Evolutionary conservation across 2,329 filamentous ascomycete species (phyloP).

Genomic region (Aspergillus texensis): DNA sequence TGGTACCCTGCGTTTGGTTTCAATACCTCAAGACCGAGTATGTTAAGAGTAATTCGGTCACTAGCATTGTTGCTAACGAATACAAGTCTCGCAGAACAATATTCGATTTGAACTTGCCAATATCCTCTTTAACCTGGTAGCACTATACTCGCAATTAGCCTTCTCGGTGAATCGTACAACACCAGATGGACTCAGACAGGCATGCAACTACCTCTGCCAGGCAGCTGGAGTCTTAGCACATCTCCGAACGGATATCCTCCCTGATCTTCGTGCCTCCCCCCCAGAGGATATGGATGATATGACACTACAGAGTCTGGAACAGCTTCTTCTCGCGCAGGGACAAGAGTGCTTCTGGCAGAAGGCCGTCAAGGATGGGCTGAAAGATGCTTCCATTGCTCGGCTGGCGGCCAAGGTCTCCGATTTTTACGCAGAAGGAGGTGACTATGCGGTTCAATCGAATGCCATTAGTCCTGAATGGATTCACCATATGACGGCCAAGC

Average conservation of each 20-base stretch:
- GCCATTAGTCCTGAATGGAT: constrained; percentile 94
- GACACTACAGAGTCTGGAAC: constrained; percentile 79
- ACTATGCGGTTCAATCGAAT: constrained; percentile 85
- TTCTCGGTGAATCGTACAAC: constrained; percentile 75
- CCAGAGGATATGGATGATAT: constrained; percentile 95
- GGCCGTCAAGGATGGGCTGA: constrained; percentile 89
- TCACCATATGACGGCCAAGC: constrained; percentile 94
- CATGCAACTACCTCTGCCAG: constrained; percentile 86
- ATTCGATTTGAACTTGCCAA: constrained; percentile 85
- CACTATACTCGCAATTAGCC: constrained; percentile 90
- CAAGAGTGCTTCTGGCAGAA: constrained; percentile 99
- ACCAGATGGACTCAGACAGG: constrained; percentile 80
- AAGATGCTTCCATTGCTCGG: constrained; percentile 89
- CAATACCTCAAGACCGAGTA: constrained; percentile 71
- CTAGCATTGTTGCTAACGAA: not conserved
- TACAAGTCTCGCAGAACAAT: constrained; percentile 63
- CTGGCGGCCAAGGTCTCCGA: constrained; percentile 89
- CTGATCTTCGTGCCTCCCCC: constrained; percentile 78
- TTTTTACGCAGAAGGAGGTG: constrained; percentile 80
- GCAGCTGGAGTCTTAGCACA: constrained; percentile 82
- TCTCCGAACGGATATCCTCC: constrained; percentile 74
- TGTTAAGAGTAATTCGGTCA: constrained; percentile 19
- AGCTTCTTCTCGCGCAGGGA: constrained; percentile 85
- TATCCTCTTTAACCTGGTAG: constrained; percentile 87
- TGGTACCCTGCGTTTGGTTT: constrained; percentile 96